Conservation (phyloP, 148 eudicot genomes). For the Amaranthus palmeri region DNA sequence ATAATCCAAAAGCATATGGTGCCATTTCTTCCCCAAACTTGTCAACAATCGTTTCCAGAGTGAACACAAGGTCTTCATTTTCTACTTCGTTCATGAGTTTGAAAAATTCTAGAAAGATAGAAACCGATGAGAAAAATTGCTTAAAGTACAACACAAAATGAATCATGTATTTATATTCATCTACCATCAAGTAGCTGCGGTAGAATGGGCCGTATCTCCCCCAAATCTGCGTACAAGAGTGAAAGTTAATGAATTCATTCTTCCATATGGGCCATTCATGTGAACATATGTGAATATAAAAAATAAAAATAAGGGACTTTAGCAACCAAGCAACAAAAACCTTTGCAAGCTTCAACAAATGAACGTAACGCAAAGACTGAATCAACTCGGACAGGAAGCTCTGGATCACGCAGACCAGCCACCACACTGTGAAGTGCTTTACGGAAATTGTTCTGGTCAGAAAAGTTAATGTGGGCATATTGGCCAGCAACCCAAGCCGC, state of each 20-base stretch:
- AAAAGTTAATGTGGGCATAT: constrained; percentile 86
- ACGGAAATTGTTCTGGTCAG: constrained; percentile 84
- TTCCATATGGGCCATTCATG: neutral
- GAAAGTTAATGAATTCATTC: neutral
- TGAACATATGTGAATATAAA: neutral
- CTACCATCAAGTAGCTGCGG: constrained; percentile 95
- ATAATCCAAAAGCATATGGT: constrained; percentile 94
- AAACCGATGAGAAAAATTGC: constrained; percentile 3
- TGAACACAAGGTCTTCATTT: constrained; percentile 98
- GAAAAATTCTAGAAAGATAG: constrained; percentile 61
- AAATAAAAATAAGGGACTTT: neutral
- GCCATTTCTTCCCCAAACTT: constrained; percentile 99
- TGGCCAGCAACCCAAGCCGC: constrained; percentile 99
- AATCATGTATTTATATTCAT: neutral
- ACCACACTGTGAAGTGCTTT: constrained; percentile 92
- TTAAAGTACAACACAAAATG: neutral
- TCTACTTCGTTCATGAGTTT: constrained; percentile 99
- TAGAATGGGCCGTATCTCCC: constrained; percentile 92
- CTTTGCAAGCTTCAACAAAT: constrained; percentile 98
- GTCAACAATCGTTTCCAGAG: constrained; percentile 99
- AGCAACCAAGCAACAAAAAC: constrained; percentile 22
- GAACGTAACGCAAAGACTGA: constrained; percentile 96
- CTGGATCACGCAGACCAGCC: constrained; percentile 91
- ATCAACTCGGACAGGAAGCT: constrained; percentile 97
- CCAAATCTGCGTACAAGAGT: constrained; percentile 52